Conservation (phyloP, 345 rosid genomes). For the Gossypium arboreum region DNA sequence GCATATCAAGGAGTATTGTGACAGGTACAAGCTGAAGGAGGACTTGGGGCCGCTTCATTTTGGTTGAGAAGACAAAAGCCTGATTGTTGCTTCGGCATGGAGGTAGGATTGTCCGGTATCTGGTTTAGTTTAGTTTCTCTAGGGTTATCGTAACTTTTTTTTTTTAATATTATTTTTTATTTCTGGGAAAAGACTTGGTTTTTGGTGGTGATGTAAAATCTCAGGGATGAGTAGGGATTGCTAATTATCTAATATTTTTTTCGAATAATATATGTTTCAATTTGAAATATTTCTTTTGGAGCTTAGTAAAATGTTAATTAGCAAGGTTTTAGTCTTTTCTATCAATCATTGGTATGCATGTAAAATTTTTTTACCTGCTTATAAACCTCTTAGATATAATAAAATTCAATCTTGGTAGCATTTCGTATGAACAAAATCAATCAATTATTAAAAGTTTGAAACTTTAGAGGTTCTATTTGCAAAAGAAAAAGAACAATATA, state of each 20-base stretch:
- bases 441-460: too few relatives aligned
- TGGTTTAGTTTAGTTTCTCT: background rate
- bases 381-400: too few relatives aligned
- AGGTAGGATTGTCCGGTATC: slow-evolving; percentile 27
- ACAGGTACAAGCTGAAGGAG: slow-evolving; percentile 57
- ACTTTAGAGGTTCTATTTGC: too few relatives aligned
- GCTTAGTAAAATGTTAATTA: too few relatives aligned
- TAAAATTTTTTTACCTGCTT: too few relatives aligned
- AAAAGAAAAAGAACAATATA: too few relatives aligned
- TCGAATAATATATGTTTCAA: slow-evolving; percentile 4
- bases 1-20: slow-evolving; percentile 55
- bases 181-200: background rate
- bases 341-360: too few relatives aligned
- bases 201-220: slow-evolving; percentile 15
- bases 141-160: slow-evolving; percentile 6
- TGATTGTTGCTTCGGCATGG: slow-evolving; percentile 93
- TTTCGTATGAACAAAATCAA: too few relatives aligned
- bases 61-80: slow-evolving; percentile 84
- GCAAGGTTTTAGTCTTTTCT: too few relatives aligned
- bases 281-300: background rate
- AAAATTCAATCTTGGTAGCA: too few relatives aligned
- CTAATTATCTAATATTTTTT: slow-evolving; percentile 18
- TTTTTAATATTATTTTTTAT: background rate
- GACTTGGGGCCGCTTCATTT: slow-evolving; percentile 68
- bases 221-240: slow-evolving; percentile 14